Conservation (phyloP, 177 flowering plant genomes). For the Vitis hybrid region DNA sequence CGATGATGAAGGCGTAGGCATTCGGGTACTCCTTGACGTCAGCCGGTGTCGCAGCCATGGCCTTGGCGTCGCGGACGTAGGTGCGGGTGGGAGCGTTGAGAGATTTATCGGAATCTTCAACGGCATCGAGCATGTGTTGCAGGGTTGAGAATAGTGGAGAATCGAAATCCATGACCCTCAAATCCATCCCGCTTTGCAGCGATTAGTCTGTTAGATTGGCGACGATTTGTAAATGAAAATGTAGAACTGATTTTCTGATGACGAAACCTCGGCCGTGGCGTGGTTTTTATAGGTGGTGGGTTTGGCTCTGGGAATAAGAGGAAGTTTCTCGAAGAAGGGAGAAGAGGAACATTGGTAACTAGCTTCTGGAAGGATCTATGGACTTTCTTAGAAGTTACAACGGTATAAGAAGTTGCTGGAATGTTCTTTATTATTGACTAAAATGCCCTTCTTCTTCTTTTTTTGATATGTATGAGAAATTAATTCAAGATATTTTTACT, state of each 20-base stretch:
- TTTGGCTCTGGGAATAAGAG: neutral
- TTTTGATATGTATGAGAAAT: no score
- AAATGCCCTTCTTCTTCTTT: no score
- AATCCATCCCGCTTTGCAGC: constrained; percentile 12
- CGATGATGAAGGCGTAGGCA: constrained; percentile 23
- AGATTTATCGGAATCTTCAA: constrained; percentile 10
- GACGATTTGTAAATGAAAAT: no score
- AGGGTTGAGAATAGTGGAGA: constrained; percentile 23
- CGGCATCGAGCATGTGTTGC: constrained; percentile 16
- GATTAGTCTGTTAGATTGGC: neutral
- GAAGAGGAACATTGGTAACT: neutral
- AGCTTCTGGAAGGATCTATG: constrained; percentile 11
- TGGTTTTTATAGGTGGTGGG: neutral
- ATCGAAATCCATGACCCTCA: constrained; percentile 22
- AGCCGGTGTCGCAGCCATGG: constrained; percentile 34
- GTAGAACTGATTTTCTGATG: no score
- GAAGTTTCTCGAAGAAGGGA: constrained; percentile 11
- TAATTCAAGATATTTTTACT: no score
- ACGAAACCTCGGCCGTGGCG: no score
- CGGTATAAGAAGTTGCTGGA: neutral
- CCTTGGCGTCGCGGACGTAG: constrained; percentile 31
- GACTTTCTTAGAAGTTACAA: neutral
- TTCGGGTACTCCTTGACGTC: constrained; percentile 30
- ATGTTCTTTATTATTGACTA: neutral
- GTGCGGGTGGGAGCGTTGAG: constrained; percentile 17